A percentile compares a stretch with the other conserved stretches of the same genome.
phyloP scores from a whole-genome alignment of 2,329 filamentous ascomycete genomes.

The Fusarium mangiferae region DNA sequence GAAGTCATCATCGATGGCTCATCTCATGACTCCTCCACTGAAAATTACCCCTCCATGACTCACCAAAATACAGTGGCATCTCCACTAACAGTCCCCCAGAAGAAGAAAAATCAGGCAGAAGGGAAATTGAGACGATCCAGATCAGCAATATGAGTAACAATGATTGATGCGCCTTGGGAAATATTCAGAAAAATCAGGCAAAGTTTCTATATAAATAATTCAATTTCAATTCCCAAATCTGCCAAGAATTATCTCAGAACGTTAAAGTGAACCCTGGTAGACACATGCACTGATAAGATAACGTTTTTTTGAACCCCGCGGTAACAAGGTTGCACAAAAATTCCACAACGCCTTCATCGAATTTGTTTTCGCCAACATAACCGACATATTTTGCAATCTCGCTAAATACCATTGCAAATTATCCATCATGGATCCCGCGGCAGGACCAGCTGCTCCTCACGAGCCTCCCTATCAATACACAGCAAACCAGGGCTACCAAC shows the following conservation, averaged over 20 bases:
- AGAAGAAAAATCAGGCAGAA: neutral
- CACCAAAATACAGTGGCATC: slow-evolving; percentile 15
- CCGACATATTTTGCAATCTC: neutral
- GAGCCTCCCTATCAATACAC: slow-evolving; percentile 58
- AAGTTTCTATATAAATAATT: neutral
- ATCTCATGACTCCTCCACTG: slow-evolving; percentile 20
- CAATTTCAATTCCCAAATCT: neutral
- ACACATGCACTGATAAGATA: slow-evolving; percentile 34
- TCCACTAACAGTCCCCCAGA: slow-evolving; percentile 16
- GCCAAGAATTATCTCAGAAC: neutral
- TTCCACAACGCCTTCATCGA: slow-evolving; percentile 27
- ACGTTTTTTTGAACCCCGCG: slow-evolving; percentile 38
- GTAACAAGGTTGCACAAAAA: slow-evolving; percentile 39
- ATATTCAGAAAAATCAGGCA: neutral
- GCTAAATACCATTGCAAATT: slow-evolving; percentile 1
- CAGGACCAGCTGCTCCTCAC: slow-evolving; percentile 53
- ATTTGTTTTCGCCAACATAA: slow-evolving; percentile 2
- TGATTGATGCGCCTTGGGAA: neutral
- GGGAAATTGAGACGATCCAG: neutral
- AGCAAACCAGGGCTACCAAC: slow-evolving; percentile 56
- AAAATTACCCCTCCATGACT: slow-evolving; percentile 33
- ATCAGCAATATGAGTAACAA: neutral
- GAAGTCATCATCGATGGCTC: slow-evolving; percentile 15
- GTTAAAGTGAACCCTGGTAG: slow-evolving; percentile 5
- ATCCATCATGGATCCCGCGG: slow-evolving; percentile 27